Conservation (phyloP, 805 yeast genomes). For the Myxozyma nipponensis region DNA sequence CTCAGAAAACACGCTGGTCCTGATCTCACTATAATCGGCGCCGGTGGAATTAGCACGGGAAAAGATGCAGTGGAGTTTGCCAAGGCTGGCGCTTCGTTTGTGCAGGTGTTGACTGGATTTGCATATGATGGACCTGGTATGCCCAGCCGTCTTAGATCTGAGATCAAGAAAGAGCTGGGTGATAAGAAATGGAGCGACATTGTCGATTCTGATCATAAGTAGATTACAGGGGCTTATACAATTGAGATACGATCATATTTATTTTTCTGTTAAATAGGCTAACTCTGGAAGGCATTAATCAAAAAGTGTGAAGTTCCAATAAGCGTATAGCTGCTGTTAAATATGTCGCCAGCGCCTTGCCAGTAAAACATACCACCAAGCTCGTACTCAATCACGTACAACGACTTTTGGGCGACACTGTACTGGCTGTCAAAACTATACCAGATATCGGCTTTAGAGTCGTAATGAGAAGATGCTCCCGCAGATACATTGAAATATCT, state of each 20-base stretch:
- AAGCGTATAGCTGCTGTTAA: not conserved
- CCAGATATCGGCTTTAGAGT: constrained; percentile 43
- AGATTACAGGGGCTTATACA: not conserved
- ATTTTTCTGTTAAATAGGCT: not conserved
- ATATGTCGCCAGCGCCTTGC: constrained; percentile 36
- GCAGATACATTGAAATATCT: constrained; percentile 49
- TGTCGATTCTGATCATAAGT: constrained; percentile 52
- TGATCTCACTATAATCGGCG: constrained; percentile 75
- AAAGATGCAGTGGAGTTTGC: constrained; percentile 88
- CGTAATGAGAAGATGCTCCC: constrained; percentile 54
- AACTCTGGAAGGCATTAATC: not conserved
- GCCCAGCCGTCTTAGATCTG: constrained; percentile 57
- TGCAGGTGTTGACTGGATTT: constrained; percentile 82
- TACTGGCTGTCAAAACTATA: constrained; percentile 59
- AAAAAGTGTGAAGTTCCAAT: constrained; percentile 8
- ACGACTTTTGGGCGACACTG: constrained; percentile 55
- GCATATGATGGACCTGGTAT: constrained; percentile 92
- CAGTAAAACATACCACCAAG: constrained; percentile 91
- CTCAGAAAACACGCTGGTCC: constrained; percentile 76
- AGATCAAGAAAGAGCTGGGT: constrained; percentile 60
- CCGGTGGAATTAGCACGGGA: constrained; percentile 91
- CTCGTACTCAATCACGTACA: constrained; percentile 45
- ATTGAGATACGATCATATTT: too few relatives aligned
- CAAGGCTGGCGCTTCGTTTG: constrained; percentile 87
- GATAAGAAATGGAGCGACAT: constrained; percentile 84